A percentile compares a stretch with the other conserved stretches of the same genome.
phyloP scores from a whole-genome alignment of 345 rosid genomes.

The Atalantia buxifolia region DNA sequence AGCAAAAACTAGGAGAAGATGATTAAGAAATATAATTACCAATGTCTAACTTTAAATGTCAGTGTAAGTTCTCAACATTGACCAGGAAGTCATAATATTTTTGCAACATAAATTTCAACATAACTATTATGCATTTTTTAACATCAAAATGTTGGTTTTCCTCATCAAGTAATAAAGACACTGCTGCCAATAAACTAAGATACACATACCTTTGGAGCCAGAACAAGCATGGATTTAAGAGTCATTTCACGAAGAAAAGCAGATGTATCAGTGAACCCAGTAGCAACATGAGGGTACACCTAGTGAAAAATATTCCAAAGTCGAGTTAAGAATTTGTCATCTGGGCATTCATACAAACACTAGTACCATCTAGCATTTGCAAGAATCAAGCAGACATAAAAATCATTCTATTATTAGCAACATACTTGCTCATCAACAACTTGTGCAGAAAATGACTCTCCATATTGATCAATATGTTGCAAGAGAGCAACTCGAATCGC shows the following conservation, averaged over 20 bases:
- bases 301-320: slow-evolving; percentile 28
- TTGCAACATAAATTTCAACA: not conserved
- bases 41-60: not conserved
- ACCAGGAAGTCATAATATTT: not conserved
- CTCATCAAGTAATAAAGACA: not conserved
- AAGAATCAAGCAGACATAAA: not conserved
- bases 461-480: slow-evolving; percentile 96
- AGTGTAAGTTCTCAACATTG: not conserved
- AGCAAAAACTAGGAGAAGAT: not conserved
- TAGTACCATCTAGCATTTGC: slow-evolving; percentile 4
- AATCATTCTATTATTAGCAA: slow-evolving; percentile 3
- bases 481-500: slow-evolving; percentile 89
- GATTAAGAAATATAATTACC: not conserved
- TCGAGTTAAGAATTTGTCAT: not conserved
- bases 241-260: slow-evolving; percentile 95
- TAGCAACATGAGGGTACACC: slow-evolving; percentile 92
- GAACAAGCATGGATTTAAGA: slow-evolving; percentile 94
- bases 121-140: not conserved
- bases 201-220: slow-evolving; percentile 82
- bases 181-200: not conserved
- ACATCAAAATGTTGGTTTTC: not conserved
- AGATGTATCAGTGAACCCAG: slow-evolving; percentile 89
- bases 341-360: not conserved
- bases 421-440: slow-evolving; percentile 96
- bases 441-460: slow-evolving; percentile 82